Evolutionary conservation across 805 yeast species (phyloP), one percentile per base, ranked within the genome.

Genomic region (Metschnikowia continentalis): DNA sequence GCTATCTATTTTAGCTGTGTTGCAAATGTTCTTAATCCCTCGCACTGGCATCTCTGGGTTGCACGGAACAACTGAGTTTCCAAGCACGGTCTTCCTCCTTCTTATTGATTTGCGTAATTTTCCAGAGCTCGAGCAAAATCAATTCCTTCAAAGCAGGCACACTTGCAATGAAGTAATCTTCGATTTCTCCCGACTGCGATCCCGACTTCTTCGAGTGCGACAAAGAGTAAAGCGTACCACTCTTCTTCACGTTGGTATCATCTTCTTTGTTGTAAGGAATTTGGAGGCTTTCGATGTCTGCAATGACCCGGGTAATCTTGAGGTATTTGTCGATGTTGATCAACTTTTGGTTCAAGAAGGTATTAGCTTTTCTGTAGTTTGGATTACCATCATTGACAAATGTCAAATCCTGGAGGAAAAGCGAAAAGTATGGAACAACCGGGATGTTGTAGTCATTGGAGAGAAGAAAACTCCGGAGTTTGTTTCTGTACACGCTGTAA

Each of bases 351-450:
- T 76, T 76, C 59, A 81, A 70, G 59, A 80, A 80, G 5, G 72
- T 78, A 54, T 82, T 80, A 5, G 85, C 83, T 53, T 75, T 79
- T 62, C 91, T 74, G 63, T 72, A 83, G 58, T 81, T 84, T 37
- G 86, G 77, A 62, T 87, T 87, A n/a, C 94, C 92, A 58, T 88
- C 95, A 47, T 83, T 78, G n/a, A 86, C 81, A 68, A 87, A 86
- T 0, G 91, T 86, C 59, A 88, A 72, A 66, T 88, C 96, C 66
- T 86, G 94, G 42, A 88, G 69, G 64, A 85, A 87, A 48, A 88
- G 68, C 42, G 86, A 83, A 51, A 87, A 76, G 62, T 86, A 88
- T 15, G 96, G 96, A 35, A 88, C 91, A 19, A 82, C 78, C 0
- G 91, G 90, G 19, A 82, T 71, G 51, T 71, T 78, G 63, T 68